Base-by-base conservation (phyloP, 139 green algal species). In the Closterium sp. region DNA sequence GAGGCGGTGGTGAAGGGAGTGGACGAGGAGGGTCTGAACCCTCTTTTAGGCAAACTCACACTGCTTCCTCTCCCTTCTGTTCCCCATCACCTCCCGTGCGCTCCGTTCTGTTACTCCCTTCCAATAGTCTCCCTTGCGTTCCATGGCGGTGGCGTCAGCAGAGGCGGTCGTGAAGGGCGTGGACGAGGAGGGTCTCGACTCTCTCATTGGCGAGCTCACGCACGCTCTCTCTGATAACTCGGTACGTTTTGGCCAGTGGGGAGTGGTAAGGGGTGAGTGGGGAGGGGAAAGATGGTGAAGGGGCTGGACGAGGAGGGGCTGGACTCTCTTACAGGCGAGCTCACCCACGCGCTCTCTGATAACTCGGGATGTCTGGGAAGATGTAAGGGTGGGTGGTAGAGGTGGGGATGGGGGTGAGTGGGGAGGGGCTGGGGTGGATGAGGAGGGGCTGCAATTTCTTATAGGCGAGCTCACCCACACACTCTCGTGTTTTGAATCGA, bases 1-100 rank as follows among this genome's bases (percentile, higher is more conserved):
- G 85, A 92, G 85, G 24, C 90, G 27, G 92, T 95, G 29, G 86
- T 94, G 10, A 9, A 19, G 17, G 85, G 45, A 3, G 94, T 95
- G 27, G 89, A 94, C 5, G 70, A 91, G 27, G 89, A 93, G 3
- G 92, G 92, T 22, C 31, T 90, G 19, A 31, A 92, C 87, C 17
- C 89, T 9, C 91, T 95, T 9, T 29, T 95, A 22, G 11, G 27
- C 13, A 91, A 95, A 32, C 29, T 95, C 24, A 30, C 92, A 9
- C 10, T n/a, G n/a, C n/a, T n/a, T n/a, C n/a, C n/a, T n/a, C n/a
- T n/a, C n/a, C n/a, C n/a, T n/a, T n/a, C n/a, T n/a, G n/a, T n/a
- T n/a, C n/a, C n/a, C n/a, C n/a, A n/a, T n/a, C n/a, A n/a, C n/a
- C n/a, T n/a, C n/a, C n/a, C n/a, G n/a, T n/a, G n/a, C n/a, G n/a